These are phyloP conservation scores for Fusarium verrucosum DNA, from an alignment of 2,329 filamentous ascomycete genomes.

Conservation along the genomic window DNA sequence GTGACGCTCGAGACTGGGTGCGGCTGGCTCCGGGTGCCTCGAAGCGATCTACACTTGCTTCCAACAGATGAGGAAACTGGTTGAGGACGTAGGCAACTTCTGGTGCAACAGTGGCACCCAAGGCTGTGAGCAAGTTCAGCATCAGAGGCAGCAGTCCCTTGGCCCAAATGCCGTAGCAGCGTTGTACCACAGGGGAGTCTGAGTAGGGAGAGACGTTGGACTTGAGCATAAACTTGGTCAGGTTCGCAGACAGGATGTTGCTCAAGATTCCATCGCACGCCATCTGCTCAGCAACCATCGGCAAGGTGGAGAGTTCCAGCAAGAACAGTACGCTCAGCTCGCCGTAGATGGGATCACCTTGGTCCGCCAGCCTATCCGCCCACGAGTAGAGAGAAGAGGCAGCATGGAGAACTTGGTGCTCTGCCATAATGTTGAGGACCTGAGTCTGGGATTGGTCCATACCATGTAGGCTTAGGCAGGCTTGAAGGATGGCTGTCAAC, in stretches of 20 bases:
- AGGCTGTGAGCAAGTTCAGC: constrained; percentile 84
- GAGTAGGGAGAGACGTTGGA: constrained; percentile 80
- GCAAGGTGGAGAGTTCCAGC: constrained; percentile 84
- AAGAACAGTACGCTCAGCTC: constrained; percentile 91
- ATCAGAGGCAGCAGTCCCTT: constrained; percentile 87
- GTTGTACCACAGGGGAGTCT: constrained; percentile 69
- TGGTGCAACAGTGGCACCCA: constrained; percentile 82
- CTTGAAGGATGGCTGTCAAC: constrained; percentile 87
- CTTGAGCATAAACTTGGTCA: constrained; percentile 80
- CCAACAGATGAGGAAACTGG: constrained; percentile 83
- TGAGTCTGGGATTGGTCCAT: constrained; percentile 76
- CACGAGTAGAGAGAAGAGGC: constrained; percentile 91
- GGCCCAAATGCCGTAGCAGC: constrained; percentile 90
- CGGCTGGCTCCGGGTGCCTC: constrained; percentile 67
- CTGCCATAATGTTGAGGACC: constrained; percentile 74
- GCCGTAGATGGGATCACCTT: constrained; percentile 89
- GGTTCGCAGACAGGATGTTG: constrained; percentile 79
- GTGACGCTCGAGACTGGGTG: constrained; percentile 58
- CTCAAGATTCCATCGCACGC: constrained; percentile 86
- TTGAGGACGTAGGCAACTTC: constrained; percentile 91
- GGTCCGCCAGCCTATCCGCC: constrained; percentile 82
- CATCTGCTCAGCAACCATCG: constrained; percentile 85
- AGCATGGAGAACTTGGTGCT: constrained; percentile 79
- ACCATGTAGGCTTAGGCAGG: constrained; percentile 79
- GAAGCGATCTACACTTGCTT: constrained; percentile 76